These are phyloP conservation scores for Stachybotrys elegans DNA, from an alignment of 2,329 filamentous ascomycete species.

Conservation along the genomic window DNA sequence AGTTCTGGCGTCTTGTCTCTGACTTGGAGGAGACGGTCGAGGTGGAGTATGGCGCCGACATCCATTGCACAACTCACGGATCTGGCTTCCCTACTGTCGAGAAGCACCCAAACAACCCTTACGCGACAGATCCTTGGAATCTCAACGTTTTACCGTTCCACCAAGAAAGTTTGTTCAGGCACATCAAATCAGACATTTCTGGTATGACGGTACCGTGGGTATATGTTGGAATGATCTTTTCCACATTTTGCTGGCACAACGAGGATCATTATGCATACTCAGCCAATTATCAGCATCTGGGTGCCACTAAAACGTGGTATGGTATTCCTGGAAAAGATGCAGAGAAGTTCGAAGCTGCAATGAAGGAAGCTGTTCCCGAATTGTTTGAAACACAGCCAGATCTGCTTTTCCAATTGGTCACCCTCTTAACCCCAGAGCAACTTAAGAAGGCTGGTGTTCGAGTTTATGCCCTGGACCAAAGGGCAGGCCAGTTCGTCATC, in stretches of 20 bases:
- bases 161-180: slow-evolving; percentile 85
- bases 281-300: slow-evolving; percentile 97
- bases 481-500: slow-evolving; percentile 91
- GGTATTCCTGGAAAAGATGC: slow-evolving; percentile 92
- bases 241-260: slow-evolving; percentile 99
- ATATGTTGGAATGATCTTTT: slow-evolving; percentile 99
- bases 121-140: slow-evolving; percentile 92
- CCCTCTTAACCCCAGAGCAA: slow-evolving; percentile 87
- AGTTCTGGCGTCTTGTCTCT: slow-evolving; percentile 94
- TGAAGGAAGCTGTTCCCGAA: slow-evolving; percentile 92
- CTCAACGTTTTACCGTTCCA: slow-evolving; percentile 88
- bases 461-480: slow-evolving; percentile 92
- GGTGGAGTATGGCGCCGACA: slow-evolving; percentile 96
- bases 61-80: slow-evolving; percentile 95
- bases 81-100: slow-evolving; percentile 96
- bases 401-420: slow-evolving; percentile 95
- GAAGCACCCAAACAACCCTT: slow-evolving; percentile 79
- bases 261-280: slow-evolving; percentile 98
- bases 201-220: slow-evolving; percentile 99
- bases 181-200: slow-evolving; percentile 97
- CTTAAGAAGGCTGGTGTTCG: slow-evolving; percentile 87
- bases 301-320: slow-evolving; percentile 98
- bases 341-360: slow-evolving; percentile 90
- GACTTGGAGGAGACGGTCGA: slow-evolving; percentile 94
- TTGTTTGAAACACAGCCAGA: slow-evolving; percentile 96